Conservation (phyloP, 768 basidiomycete genomes). For the Asterophora lycoperdoides region DNA sequence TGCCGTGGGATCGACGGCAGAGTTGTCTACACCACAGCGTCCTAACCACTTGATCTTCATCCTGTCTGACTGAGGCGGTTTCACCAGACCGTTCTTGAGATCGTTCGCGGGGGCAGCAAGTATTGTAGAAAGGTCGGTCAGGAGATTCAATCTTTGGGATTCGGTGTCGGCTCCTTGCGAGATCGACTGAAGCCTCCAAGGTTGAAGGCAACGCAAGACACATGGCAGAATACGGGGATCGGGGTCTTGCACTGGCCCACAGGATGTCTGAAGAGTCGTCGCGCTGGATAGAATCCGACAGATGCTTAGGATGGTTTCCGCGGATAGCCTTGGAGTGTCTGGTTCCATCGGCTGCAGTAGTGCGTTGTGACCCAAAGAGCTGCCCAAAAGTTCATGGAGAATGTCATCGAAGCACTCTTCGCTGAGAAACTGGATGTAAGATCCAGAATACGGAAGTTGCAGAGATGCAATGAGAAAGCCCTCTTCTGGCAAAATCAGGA, state of each 20-base stretch:
- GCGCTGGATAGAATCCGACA: not conserved
- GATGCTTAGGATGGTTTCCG: not conserved
- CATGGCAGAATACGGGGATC: not conserved
- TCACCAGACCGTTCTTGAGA: not conserved
- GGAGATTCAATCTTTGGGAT: not conserved
- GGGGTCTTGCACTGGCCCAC: not conserved
- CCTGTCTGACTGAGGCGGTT: not conserved
- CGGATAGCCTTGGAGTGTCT: not conserved
- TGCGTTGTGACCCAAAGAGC: not conserved
- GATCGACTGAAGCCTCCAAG: not conserved
- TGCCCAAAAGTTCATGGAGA: not conserved
- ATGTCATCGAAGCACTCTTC: not conserved
- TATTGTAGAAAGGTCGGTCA: not conserved
- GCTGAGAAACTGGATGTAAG: not conserved
- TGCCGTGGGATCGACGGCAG: too few relatives aligned
- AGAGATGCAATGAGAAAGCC: too few relatives aligned
- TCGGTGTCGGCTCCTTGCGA: not conserved
- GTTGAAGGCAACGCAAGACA: not conserved
- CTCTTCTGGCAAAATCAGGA: too few relatives aligned
- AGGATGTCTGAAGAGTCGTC: not conserved
- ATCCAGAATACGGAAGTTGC: too few relatives aligned
- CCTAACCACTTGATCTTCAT: not conserved
- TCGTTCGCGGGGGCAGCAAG: not conserved
- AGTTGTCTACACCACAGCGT: not conserved
- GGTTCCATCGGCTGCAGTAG: not conserved